A percentile compares a stretch with the other conserved stretches of the same genome.
phyloP scores from a whole-genome alignment of 2,329 filamentous ascomycete species.

The Microascus cirrosus region DNA sequence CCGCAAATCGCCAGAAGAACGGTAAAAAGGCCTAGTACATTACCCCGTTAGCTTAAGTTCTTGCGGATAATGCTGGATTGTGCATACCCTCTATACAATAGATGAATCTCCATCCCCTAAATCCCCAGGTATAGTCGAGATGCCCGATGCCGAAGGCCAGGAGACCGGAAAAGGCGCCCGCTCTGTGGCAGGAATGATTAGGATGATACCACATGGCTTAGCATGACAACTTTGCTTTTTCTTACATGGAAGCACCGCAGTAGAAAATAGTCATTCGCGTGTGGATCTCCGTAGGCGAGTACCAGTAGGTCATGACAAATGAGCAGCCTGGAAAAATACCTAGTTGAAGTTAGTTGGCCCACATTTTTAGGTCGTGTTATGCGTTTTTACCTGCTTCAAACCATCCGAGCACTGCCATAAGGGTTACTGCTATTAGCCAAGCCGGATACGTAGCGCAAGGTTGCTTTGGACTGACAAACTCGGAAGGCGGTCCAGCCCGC shows the following conservation, averaged over 20 bases:
- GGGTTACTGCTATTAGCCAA: too few species aligned
- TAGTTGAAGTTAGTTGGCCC: background rate
- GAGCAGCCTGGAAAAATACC: constrained; percentile 8
- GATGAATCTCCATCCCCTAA: constrained; percentile 3
- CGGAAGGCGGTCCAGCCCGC: too few species aligned
- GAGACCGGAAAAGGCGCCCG: constrained; percentile 12
- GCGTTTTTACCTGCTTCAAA: too few species aligned
- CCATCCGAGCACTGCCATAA: too few species aligned
- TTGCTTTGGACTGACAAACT: too few species aligned
- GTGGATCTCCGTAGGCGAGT: constrained; percentile 12
- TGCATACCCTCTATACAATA: constrained; percentile 2
- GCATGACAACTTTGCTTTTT: too few species aligned
- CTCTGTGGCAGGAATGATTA: background rate
- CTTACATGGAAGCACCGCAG: constrained; percentile 8
- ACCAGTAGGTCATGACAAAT: constrained; percentile 13
- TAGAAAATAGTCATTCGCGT: constrained; percentile 14
- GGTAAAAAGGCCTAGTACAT: too few species aligned
- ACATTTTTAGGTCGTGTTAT: too few species aligned
- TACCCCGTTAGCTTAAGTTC: too few species aligned
- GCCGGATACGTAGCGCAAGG: too few species aligned
- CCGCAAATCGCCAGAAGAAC: background rate
- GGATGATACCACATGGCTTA: too few species aligned
- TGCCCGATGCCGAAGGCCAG: constrained; percentile 9
- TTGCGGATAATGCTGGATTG: background rate
- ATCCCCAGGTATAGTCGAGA: constrained; percentile 1